Evolutionary conservation across 495 filamentous ascomycete genomes (phyloP).

Genomic region (Penicillium waksmanii): DNA sequence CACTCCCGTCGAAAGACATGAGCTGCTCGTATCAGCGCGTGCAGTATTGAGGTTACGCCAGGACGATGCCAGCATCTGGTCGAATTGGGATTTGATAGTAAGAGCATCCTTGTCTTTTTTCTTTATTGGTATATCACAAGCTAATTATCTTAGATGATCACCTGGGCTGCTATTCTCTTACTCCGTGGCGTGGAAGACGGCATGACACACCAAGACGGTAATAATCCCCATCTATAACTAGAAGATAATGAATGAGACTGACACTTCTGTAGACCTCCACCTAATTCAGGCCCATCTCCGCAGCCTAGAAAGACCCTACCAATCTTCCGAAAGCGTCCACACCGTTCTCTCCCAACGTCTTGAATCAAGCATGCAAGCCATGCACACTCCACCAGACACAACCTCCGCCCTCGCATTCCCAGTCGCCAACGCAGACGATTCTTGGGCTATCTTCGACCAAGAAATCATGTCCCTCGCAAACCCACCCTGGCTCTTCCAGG

Average conservation of each 20-base stretch:
- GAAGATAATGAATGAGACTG: background rate
- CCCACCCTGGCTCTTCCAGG: constrained; percentile 36
- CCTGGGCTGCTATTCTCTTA: constrained; percentile 44
- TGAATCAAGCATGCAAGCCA: constrained; percentile 41
- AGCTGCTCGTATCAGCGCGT: constrained; percentile 42
- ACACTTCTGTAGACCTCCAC: constrained; percentile 31
- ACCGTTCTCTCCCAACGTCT: constrained; percentile 36
- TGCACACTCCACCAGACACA: constrained; percentile 42
- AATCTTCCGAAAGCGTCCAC: constrained; percentile 39
- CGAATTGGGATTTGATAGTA: constrained; percentile 47
- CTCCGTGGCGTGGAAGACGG: constrained; percentile 46
- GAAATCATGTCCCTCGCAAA: constrained; percentile 42
- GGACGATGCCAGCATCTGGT: constrained; percentile 47
- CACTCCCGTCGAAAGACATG: constrained; percentile 38
- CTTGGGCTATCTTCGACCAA: constrained; percentile 48
- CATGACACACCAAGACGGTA: constrained; percentile 44
- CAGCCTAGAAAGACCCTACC: constrained; percentile 34
- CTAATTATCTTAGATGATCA: constrained; percentile 39
- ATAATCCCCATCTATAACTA: background rate
- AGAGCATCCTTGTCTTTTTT: background rate
- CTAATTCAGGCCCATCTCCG: constrained; percentile 41
- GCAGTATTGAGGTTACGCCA: constrained; percentile 39
- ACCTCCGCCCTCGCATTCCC: constrained; percentile 30
- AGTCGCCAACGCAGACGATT: constrained; percentile 27
- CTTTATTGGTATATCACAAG: background rate